These are phyloP conservation scores for Basipetospora sp. DNA, from an alignment of 2,329 filamentous ascomycete species.

Conservation along the genomic window DNA sequence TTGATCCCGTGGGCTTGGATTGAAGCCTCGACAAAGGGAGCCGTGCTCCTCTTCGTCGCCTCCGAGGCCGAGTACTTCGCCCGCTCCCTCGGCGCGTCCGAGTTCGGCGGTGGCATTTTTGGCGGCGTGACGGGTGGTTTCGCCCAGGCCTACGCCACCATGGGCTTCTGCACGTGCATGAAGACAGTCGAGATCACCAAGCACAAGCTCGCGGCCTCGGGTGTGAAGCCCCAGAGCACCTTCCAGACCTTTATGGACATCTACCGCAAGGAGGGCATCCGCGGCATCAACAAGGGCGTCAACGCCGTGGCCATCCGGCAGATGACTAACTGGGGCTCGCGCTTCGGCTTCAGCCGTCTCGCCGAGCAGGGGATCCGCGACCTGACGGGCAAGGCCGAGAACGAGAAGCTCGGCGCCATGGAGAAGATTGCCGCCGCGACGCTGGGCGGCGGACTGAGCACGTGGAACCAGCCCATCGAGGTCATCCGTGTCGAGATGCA, in stretches of 20 bases:
- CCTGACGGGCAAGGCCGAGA: conserved; percentile 61
- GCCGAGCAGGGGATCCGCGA: conserved; percentile 78
- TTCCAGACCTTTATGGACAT: conserved; percentile 95
- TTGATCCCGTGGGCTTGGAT: conserved; percentile 99
- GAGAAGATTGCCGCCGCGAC: conserved; percentile 85
- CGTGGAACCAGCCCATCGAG: conserved; percentile 99
- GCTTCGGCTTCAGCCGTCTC: conserved; percentile 84
- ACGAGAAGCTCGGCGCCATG: conserved; percentile 57
- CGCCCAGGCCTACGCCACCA: conserved; percentile 95
- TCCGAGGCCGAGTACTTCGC: conserved; percentile 96
- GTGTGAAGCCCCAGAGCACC: conserved; percentile 75
- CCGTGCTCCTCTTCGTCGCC: conserved; percentile 95
- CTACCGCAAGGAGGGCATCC: conserved; percentile 84
- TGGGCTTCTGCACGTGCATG: conserved; percentile 99
- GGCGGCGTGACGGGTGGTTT: conserved; percentile 91
- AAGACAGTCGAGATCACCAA: conserved; percentile 99
- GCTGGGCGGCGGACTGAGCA: conserved; percentile 82
- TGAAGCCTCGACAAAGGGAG: conserved; percentile 98
- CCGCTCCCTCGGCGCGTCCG: conserved; percentile 63
- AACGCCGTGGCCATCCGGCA: conserved; percentile 97
- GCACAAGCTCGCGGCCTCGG: conserved; percentile 76
- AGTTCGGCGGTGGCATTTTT: conserved; percentile 76
- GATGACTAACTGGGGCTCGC: conserved; percentile 98
- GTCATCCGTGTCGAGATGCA: conserved; percentile 99
- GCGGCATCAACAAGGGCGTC: conserved; percentile 94